Base-by-base conservation (phyloP, 2,329 filamentous ascomycete species). In the Apiospora kogelbergensis region DNA sequence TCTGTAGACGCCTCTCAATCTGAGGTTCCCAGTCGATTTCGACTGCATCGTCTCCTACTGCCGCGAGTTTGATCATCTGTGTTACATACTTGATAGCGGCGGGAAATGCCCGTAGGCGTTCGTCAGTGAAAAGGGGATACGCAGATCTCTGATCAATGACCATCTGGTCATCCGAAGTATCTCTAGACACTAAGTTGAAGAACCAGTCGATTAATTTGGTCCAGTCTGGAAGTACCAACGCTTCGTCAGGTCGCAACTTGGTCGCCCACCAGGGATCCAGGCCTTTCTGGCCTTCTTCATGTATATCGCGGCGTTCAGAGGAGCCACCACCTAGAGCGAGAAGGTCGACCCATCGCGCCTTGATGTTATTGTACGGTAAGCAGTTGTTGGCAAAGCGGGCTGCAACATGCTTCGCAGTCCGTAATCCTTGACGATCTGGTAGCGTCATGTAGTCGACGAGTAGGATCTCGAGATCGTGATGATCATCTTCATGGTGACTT, bases 321-420 rank as follows among this genome's bases (percentile, higher is more conserved):
- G 82, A 80, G 3, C 86, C 85, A 15, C 90, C 90, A 20, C 88
- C 89, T 10, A 96, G 83, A 9, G 95, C 95, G 65, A 98, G 85
- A 20, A 98, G 88, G 78, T 98, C 90, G 63, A 98, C 92, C 93
- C 94, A 98, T 65, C 96, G 89, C 33, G 90, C 96, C 45, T 91
- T 84, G 11, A 93, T 85, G 75, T 97, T 94, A 24, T 86, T 86
- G 74, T 94, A 98, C 0, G 91, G 88, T 6, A 99, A 84, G 75
- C 94, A 97, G 66, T 93, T 88, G 77, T 98, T 98, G 13, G 94
- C 93, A 85, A 95, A 98, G 69, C 96, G 93, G 9, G 96, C 90
- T 30, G 91, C 91, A 24, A 93, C 91, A 80, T 95, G 96, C 9
- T 93, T 89, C 42, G 92, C 92, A 74, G 92, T 95, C 73, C 91